phyloP scores from a whole-genome alignment of 805 yeast species.

The Yarrowia sp. region DNA sequence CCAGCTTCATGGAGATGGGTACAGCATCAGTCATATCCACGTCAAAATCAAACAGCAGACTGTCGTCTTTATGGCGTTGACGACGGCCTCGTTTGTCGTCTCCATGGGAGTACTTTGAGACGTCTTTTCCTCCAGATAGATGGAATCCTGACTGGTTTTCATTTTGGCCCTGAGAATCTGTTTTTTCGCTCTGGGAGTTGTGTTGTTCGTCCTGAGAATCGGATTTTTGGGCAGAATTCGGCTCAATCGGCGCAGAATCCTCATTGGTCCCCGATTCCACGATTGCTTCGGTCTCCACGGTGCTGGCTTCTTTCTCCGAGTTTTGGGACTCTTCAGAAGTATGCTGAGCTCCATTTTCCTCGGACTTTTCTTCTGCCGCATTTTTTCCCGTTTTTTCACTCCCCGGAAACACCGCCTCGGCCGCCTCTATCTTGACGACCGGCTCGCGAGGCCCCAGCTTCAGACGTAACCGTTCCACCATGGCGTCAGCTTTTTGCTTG shows the following conservation, averaged over 20 bases:
- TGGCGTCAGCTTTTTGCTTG: not conserved
- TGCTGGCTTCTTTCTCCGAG: no score
- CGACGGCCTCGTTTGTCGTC: conserved; percentile 4
- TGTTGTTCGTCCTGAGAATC: no score
- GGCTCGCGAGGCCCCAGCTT: not conserved
- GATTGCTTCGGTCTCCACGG: no score
- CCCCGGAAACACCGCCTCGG: not conserved
- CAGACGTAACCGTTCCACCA: conserved; percentile 14
- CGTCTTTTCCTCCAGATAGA: not conserved
- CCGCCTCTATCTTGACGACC: not conserved
- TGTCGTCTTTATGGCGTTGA: conserved; percentile 3
- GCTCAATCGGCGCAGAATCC: no score
- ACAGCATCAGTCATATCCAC: conserved; percentile 2
- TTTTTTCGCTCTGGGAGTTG: no score
- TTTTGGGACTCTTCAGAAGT: no score
- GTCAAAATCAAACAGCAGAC: not conserved
- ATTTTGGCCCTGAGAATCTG: no score
- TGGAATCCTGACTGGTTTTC: no score
- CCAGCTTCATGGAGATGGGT: not conserved
- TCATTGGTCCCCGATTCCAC: no score
- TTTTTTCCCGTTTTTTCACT: not conserved
- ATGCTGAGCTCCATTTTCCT: no score
- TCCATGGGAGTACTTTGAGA: not conserved
- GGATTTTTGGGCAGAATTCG: not conserved
- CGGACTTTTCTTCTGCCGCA: no score